Evolutionary conservation across 495 filamentous ascomycete species (phyloP), one percentile per base, ranked within the genome.

Genomic region (Podospora didyma): DNA sequence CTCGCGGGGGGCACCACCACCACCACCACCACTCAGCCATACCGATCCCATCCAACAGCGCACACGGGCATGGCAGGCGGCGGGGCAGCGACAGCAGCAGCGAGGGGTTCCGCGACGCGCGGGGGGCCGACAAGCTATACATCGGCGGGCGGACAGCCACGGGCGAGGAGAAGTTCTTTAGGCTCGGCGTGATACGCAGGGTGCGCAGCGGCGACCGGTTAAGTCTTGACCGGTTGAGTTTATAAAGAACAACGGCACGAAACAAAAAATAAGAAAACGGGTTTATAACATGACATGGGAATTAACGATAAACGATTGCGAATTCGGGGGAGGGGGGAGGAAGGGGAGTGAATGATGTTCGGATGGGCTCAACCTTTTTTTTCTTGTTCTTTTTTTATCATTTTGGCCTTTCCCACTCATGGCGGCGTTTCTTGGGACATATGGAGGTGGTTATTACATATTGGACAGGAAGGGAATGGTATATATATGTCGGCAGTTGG

Each of bases 151-250:
- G 87, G 61, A 95, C 89, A 31, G 86, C 89, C n/a, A 79, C 74
- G 1, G 92, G 92, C 4, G 92, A 96, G 65, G 92, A 96, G 70
- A 79, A 85, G 64, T 96, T 92, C 68, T 95, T 95, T 62, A 86
- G 89, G 60, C 66, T 85, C 1, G 80, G 81, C 20, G 79, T 83
- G 11, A 80, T 83, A 41, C 72, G 77, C 64, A 65, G 82, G 52
- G 73, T 82, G 39, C 70, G 75, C 51, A 85, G 82, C 61, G 73
- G 78, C 31, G 82, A 83, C 59, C 63, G 79, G 49, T 58, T 82
- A 45, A 84, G 81, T 51, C 58, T 83, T 55, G 82, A 85, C 70
- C 66, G 79, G 51, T 49, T 85, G 62, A 83, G 80, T 62, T 64
- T 85, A 57, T 85, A 63, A 81, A 2, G 5, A 16, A 16, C n/a